These are phyloP conservation scores for Thermothielavioides terrestris DNA, from an alignment of 495 filamentous ascomycete species.

Conservation along the genomic window DNA sequence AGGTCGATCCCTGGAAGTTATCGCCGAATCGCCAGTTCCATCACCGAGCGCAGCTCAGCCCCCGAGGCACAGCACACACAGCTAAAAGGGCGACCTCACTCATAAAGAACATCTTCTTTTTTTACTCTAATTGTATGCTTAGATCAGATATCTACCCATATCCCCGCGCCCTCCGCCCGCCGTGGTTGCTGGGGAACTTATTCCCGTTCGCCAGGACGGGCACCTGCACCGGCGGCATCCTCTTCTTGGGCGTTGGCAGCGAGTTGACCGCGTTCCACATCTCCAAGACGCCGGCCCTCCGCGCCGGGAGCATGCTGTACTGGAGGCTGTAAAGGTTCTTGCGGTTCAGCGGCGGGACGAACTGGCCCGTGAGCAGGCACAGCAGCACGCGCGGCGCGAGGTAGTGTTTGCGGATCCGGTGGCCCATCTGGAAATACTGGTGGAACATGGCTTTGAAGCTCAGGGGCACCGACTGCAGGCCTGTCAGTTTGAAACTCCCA, in stretches of 20 bases:
- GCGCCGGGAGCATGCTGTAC: conserved; percentile 93
- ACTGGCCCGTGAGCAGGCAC: conserved; percentile 79
- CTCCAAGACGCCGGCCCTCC: conserved; percentile 67
- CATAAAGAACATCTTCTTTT: background rate
- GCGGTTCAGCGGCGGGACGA: conserved; percentile 83
- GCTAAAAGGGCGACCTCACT: too few relatives aligned
- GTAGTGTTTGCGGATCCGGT: conserved; percentile 91
- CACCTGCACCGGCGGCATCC: conserved; percentile 15
- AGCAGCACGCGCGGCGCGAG: conserved; percentile 78
- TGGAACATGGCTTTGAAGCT: conserved; percentile 89
- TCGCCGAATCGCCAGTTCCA: too few relatives aligned
- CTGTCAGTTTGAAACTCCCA: background rate
- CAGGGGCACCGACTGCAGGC: conserved; percentile 70
- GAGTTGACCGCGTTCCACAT: conserved; percentile 64
- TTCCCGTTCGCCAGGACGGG: conserved; percentile 16
- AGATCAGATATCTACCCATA: conserved; percentile 14
- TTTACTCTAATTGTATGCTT: background rate
- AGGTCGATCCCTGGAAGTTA: too few relatives aligned
- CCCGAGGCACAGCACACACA: too few relatives aligned
- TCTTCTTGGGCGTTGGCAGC: conserved; percentile 45
- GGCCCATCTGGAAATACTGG: conserved; percentile 91
- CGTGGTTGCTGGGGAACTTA: conserved; percentile 16
- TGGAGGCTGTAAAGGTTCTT: conserved; percentile 94
- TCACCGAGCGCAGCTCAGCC: too few relatives aligned
- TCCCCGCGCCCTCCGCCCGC: conserved; percentile 17